A percentile compares a stretch with the other conserved stretches of the same genome.
phyloP scores from a whole-genome alignment of 164 flowering plant genomes.

The Buxus sempervirens region DNA sequence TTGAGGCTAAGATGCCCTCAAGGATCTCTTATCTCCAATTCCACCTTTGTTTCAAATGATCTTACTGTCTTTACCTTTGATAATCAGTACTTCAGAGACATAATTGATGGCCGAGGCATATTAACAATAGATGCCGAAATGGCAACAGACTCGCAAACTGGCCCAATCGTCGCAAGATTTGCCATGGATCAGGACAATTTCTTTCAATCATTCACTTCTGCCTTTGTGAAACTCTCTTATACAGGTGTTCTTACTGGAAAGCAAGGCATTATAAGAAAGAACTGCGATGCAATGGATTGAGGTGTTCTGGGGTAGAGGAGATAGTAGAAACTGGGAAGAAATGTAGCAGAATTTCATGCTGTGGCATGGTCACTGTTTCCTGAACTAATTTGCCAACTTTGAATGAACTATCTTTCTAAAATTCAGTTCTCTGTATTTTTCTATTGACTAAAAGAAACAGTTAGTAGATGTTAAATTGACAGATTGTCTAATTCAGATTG shows the following conservation, averaged over 20 bases:
- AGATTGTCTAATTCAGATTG: too few species aligned
- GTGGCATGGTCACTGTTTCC: too few species aligned
- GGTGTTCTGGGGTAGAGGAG: not conserved
- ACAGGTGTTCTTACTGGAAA: slow-evolving; percentile 42
- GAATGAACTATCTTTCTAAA: too few species aligned
- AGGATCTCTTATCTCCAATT: slow-evolving; percentile 17
- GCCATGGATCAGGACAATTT: slow-evolving; percentile 29
- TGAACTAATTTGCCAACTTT: too few species aligned
- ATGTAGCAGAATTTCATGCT: too few species aligned
- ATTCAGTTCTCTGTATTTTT: too few species aligned
- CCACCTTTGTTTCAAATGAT: slow-evolving; percentile 37
- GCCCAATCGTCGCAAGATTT: slow-evolving; percentile 28
- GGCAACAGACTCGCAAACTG: slow-evolving; percentile 35
- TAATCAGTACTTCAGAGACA: slow-evolving; percentile 36
- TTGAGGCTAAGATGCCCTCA: slow-evolving; percentile 30
- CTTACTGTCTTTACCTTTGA: slow-evolving; percentile 39
- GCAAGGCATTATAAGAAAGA: slow-evolving; percentile 37
- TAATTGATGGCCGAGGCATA: slow-evolving; percentile 35
- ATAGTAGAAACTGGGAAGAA: not conserved
- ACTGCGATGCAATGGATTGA: slow-evolving; percentile 22
- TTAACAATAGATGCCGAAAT: slow-evolving; percentile 41
- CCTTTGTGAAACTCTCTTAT: slow-evolving; percentile 47
- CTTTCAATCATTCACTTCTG: slow-evolving; percentile 41
- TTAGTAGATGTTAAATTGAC: too few species aligned
- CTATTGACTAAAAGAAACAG: too few species aligned